These are phyloP conservation scores for Filosporella fistucella DNA, from an alignment of 495 filamentous ascomycete genomes.

Conservation along the genomic window DNA sequence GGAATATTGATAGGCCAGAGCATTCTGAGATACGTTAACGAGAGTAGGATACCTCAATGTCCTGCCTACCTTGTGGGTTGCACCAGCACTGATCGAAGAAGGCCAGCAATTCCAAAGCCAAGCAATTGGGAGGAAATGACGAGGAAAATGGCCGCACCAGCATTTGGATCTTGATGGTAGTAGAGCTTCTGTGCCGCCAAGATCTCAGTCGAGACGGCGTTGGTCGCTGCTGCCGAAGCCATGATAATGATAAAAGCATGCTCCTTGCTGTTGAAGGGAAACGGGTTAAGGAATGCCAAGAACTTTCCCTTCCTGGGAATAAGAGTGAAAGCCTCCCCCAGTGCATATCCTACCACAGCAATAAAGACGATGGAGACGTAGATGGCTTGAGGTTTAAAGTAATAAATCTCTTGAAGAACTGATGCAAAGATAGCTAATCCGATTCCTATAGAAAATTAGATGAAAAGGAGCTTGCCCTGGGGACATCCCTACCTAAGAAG, in stretches of 20 bases:
- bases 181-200: slow-evolving; percentile 41
- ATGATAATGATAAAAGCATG: slow-evolving; percentile 74
- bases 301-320: slow-evolving; percentile 31
- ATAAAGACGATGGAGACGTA: slow-evolving; percentile 39
- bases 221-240: slow-evolving; percentile 41
- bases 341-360: slow-evolving; percentile 33
- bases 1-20: slow-evolving; percentile 39
- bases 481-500: slow-evolving; percentile 9
- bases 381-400: slow-evolving; percentile 42
- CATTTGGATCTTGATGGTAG: slow-evolving; percentile 34
- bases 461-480: background rate
- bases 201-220: slow-evolving; percentile 29
- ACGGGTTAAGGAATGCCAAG: slow-evolving; percentile 44
- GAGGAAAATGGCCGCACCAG: slow-evolving; percentile 32
- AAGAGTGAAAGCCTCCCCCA: slow-evolving; percentile 29
- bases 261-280: slow-evolving; percentile 71
- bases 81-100: slow-evolving; percentile 47
- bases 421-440: slow-evolving; percentile 10
- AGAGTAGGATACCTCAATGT: too few relatives aligned
- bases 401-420: slow-evolving; percentile 29
- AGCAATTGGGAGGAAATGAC: slow-evolving; percentile 42
- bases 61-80: slow-evolving; percentile 49
- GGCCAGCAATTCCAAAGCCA: slow-evolving; percentile 50
- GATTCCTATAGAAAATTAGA: slow-evolving; percentile 1
- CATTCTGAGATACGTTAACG: too few relatives aligned